Base-by-base conservation (phyloP, 306 rosid genomes). In the Rubus idaeus region DNA sequence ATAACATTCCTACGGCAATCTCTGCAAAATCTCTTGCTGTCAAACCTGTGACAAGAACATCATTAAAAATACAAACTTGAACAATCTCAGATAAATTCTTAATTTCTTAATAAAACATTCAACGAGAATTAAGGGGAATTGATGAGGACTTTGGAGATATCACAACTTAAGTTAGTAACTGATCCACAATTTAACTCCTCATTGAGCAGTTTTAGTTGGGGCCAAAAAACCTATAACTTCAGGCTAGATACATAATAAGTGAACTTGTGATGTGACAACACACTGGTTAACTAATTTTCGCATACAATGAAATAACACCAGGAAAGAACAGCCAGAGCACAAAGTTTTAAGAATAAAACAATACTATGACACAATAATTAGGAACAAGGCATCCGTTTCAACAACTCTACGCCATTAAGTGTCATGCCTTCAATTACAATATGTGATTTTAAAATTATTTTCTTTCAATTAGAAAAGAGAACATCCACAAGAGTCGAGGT, bases 21-120 rank as follows among this genome's bases (percentile, higher is more conserved):
- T 92, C 99, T 83, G 83, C 99, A 96, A 84, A 96, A 96, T 78
- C 99, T 96, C 93, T 96, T 96, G 98, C 98, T 96, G 77, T 96
- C 99, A 87, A 96, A 96, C 93, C 99, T 96, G 91, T 74, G 76
- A 84, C 74, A 78, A 42, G 77, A 80, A 83, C 73, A 66, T 61
- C 41, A 80, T 68, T 74, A 68, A 74, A 79, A 30, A 77, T 70
- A 70, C 47, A 84, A 79, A 64, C 21, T 23, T 51, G 57, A 78
- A 81, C 6, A 42, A 58, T 79, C 26, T 46, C 56, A 81, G 45
- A 78, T 13, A 47, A 39, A 39, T 18, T 74, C 71, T 26, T 64
- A 47, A 30, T 57, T 18, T 74, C 71, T 26, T 64, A 47, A 30
- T 57, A 72, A 13, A 52, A 64, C 12, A 51, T 37, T 13, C 12